Percentiles rank a stretch among this genome's conserved stretches.
phyloP scores from a whole-genome alignment of 2,329 filamentous ascomycete genomes.

The Thielaviopsis populi region DNA sequence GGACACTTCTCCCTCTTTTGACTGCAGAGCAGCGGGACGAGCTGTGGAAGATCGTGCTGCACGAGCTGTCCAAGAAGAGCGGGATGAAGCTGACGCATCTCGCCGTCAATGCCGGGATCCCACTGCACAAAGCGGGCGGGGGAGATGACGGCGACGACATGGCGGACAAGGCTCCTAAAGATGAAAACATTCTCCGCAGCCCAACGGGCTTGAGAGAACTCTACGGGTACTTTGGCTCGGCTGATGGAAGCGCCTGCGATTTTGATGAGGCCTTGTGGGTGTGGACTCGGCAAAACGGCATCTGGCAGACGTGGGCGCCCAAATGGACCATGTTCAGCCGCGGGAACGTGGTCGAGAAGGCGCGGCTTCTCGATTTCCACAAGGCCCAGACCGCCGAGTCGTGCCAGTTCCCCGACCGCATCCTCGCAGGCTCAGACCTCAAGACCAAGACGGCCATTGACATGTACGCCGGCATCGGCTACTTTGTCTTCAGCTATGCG shows the following conservation, averaged over 20 bases:
- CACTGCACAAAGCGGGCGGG: constrained; percentile 24
- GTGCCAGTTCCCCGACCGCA: constrained; percentile 3
- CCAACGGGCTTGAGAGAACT: constrained; percentile 57
- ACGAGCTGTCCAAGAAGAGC: constrained; percentile 29
- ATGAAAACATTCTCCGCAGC: constrained; percentile 57
- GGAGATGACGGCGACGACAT: background rate
- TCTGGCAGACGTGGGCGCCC: constrained; percentile 76
- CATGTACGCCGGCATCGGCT: constrained; percentile 84
- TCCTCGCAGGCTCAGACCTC: background rate
- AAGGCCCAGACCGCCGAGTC: constrained; percentile 1
- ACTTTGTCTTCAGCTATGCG: constrained; percentile 79
- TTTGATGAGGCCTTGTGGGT: constrained; percentile 65
- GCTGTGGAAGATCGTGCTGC: constrained; percentile 38
- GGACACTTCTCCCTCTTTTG: constrained; percentile 27
- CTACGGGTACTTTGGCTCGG: constrained; percentile 57
- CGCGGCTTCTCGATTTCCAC: constrained; percentile 48
- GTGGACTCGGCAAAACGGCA: constrained; percentile 59
- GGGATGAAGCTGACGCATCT: constrained; percentile 37
- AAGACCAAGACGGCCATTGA: constrained; percentile 43
- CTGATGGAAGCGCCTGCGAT: constrained; percentile 28
- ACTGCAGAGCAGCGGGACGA: constrained; percentile 20
- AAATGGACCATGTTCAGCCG: constrained; percentile 87
- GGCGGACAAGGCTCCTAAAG: constrained; percentile 14
- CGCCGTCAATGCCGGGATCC: constrained; percentile 48
- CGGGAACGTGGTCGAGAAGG: constrained; percentile 82